These are phyloP conservation scores for Aquilaria yunnanensis DNA, from an alignment of 345 rosid species.

Conservation along the genomic window DNA sequence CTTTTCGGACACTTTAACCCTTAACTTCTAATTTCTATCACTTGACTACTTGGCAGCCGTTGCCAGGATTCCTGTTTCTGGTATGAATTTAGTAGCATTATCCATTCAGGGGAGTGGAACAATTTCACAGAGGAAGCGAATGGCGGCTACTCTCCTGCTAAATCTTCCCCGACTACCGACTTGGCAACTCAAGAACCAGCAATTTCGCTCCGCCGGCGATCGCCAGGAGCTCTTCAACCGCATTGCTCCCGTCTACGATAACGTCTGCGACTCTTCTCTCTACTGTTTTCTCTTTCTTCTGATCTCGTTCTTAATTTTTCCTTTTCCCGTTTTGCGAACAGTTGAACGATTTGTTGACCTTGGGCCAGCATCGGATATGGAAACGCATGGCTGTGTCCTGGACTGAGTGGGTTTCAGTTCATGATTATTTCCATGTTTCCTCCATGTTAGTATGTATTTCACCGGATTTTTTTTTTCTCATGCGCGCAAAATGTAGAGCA, in stretches of 20 bases:
- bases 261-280: constrained; percentile 22
- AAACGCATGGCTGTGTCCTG: constrained; percentile 83
- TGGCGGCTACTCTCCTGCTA: constrained; percentile 29
- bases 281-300: neutral
- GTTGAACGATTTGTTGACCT: constrained; percentile 78
- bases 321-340: constrained; percentile 10
- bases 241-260: constrained; percentile 81
- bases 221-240: constrained; percentile 65
- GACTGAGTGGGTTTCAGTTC: constrained; percentile 39
- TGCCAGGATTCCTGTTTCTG: no score
- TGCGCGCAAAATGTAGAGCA: constrained; percentile 38
- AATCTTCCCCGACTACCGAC: constrained; percentile 5
- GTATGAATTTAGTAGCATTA: no score
- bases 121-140: no score
- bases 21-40: no score
- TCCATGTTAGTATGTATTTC: neutral
- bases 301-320: neutral
- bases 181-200: constrained; percentile 5
- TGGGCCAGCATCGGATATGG: constrained; percentile 90
- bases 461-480: neutral
- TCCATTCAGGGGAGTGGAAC: no score
- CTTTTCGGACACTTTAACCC: no score
- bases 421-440: neutral
- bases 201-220: constrained; percentile 37
- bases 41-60: no score